phyloP scores from a whole-genome alignment of 2,329 filamentous ascomycete species.

The Diaporthe sp. region DNA sequence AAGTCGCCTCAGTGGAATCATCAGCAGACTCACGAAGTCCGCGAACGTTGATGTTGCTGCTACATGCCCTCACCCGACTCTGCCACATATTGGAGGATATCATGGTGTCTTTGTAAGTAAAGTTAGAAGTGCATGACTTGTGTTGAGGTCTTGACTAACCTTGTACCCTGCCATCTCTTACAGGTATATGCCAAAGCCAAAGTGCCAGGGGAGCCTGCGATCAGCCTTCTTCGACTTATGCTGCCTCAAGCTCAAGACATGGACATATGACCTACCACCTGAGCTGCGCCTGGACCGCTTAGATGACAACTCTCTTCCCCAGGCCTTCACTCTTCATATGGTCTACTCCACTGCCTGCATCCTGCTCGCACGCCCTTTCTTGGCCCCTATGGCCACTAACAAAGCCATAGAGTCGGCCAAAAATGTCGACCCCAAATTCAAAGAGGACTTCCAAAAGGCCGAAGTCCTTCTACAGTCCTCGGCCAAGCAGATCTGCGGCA shows the following conservation, averaged over 20 bases:
- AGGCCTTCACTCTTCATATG: not conserved
- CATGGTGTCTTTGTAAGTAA: not conserved
- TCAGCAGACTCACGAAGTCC: not conserved
- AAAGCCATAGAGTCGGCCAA: not conserved
- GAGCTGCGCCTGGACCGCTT: not conserved
- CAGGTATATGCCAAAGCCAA: constrained; percentile 2
- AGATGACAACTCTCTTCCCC: not conserved
- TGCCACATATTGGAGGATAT: not conserved
- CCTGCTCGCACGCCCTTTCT: not conserved
- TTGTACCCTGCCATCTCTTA: no score
- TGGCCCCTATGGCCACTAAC: not conserved
- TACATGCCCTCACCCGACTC: not conserved
- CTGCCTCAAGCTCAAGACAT: not conserved
- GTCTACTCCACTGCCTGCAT: constrained; percentile 1
- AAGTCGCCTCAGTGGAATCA: not conserved
- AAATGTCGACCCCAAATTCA: not conserved
- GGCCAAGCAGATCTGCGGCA: constrained; percentile 3
- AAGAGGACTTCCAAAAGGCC: not conserved
- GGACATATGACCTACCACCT: not conserved
- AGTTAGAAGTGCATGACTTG: rapidly evolving
- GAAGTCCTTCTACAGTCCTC: not conserved
- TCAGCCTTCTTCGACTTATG: not conserved
- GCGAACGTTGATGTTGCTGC: not conserved
- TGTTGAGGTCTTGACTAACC: not conserved
- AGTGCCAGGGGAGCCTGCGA: not conserved